Percentiles rank a stretch among this genome's conserved stretches.
Conservation (phyloP, 192 early-diverging fungal species). For the Coemansia sp. region DNA sequence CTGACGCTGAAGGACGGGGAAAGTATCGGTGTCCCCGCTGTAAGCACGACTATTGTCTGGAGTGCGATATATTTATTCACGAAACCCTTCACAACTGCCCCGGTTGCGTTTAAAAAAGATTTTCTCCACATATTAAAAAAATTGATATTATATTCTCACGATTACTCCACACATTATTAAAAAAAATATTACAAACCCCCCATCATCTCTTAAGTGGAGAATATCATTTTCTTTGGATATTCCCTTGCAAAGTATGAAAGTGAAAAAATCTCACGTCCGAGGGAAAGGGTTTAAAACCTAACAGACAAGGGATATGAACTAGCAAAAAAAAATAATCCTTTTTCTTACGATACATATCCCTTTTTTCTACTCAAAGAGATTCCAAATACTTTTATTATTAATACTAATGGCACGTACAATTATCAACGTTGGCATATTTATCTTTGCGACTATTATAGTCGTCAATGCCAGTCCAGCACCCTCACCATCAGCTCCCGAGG, state of each 20-base stretch:
- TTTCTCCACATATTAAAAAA: not conserved
- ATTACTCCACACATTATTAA: not conserved
- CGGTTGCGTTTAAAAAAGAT: conserved; percentile 56
- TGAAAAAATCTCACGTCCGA: conserved; percentile 3
- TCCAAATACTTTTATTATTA: not conserved
- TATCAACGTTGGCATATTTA: conserved; percentile 19
- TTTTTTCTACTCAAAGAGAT: not conserved
- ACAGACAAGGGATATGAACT: not conserved
- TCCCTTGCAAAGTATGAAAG: not conserved
- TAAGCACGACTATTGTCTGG: conserved; percentile 78
- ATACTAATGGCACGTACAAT: conserved; percentile 38
- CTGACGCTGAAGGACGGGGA: conserved; percentile 12
- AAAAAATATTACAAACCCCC: too few species aligned
- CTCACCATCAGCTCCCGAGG: not conserved
- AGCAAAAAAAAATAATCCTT: not conserved
- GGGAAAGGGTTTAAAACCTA: conserved; percentile 4
- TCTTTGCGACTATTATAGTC: conserved; percentile 17
- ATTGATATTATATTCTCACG: not conserved
- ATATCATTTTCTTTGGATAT: not conserved
- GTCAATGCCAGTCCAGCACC: conserved; percentile 5
- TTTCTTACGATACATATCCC: too few species aligned
- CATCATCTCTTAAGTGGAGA: too few species aligned
- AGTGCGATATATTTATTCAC: conserved; percentile 94
- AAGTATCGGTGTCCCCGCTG: conserved; percentile 80
- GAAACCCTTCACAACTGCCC: conserved; percentile 93